Evolutionary conservation across 192 early-diverging fungal genomes (phyloP).

Genomic region (Kappamyces sp.): DNA sequence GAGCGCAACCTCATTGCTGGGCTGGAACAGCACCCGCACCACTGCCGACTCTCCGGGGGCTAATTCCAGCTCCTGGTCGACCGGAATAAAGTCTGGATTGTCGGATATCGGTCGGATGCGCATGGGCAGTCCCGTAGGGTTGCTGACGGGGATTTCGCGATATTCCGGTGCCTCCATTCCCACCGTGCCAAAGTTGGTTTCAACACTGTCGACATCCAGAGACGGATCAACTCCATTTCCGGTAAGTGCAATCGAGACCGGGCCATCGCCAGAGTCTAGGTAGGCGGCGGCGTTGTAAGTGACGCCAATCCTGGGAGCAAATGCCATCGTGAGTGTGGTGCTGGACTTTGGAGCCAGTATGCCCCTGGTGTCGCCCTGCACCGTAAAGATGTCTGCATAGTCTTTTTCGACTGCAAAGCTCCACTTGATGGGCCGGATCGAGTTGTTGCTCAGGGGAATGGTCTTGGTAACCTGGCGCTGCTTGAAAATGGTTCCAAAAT

Average conservation of each 20-base stretch:
- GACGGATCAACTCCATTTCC: slow-evolving; percentile 38
- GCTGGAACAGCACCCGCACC: slow-evolving; percentile 35
- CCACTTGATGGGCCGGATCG: slow-evolving; percentile 31
- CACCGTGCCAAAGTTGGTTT: slow-evolving; percentile 45
- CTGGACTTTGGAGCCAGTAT: neutral
- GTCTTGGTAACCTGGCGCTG: slow-evolving; percentile 6
- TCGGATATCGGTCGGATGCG: slow-evolving; percentile 27
- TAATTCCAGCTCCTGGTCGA: slow-evolving; percentile 25
- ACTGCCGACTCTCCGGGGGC: slow-evolving; percentile 24
- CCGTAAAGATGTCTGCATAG: slow-evolving; percentile 34
- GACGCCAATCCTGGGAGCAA: slow-evolving; percentile 30
- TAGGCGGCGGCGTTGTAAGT: slow-evolving; percentile 27
- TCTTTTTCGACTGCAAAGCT: slow-evolving; percentile 32
- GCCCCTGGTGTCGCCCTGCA: slow-evolving; percentile 17
- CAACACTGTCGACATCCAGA: slow-evolving; percentile 19
- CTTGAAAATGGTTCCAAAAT: slow-evolving; percentile 35
- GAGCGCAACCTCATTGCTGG: slow-evolving; percentile 12
- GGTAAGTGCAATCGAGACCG: slow-evolving; percentile 22
- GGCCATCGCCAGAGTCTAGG: slow-evolving; percentile 39
- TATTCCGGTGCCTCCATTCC: slow-evolving; percentile 46
- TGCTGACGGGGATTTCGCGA: slow-evolving; percentile 28
- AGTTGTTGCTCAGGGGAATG: slow-evolving; percentile 42
- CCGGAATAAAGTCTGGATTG: slow-evolving; percentile 24
- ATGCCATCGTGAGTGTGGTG: slow-evolving; percentile 16
- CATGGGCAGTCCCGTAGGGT: slow-evolving; percentile 29